phyloP scores from a whole-genome alignment of 176 grass and related monocot species.

The Lolium rigidum region DNA sequence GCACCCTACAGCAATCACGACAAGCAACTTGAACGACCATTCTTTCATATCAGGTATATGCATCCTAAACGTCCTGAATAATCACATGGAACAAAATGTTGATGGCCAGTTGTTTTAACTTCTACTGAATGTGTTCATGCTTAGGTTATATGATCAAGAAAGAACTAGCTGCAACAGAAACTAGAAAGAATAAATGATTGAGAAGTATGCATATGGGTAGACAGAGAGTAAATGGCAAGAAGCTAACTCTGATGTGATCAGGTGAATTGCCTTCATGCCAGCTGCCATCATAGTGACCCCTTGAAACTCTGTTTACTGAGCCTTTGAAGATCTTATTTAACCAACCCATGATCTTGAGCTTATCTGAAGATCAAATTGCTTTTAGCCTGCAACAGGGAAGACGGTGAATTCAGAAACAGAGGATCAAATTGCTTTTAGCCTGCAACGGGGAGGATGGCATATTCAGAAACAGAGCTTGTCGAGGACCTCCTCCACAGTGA shows the following conservation, averaged over 20 bases:
- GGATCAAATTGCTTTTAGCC: too few species aligned
- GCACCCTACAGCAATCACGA: slow-evolving; percentile 41
- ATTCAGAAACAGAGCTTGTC: too few species aligned
- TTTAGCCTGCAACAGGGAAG: too few species aligned
- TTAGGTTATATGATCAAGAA: slow-evolving; percentile 9
- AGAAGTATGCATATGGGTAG: slow-evolving; percentile 12
- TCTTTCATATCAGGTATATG: slow-evolving; percentile 10
- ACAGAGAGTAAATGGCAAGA: slow-evolving; percentile 31
- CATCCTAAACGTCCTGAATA: slow-evolving; percentile 34
- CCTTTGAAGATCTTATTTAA: slow-evolving; percentile 79
- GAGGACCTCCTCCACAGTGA: too few species aligned
- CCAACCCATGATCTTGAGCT: slow-evolving; percentile 64
- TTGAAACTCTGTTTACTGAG: slow-evolving; percentile 77
- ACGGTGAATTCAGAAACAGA: too few species aligned
- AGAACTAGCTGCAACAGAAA: slow-evolving; percentile 9
- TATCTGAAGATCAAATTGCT: slow-evolving; percentile 31
- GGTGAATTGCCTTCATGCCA: slow-evolving; percentile 50
- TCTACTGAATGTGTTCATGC: background rate
- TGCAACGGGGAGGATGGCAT: too few species aligned
- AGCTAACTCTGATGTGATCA: slow-evolving; percentile 43
- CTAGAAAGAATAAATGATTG: slow-evolving; percentile 1
- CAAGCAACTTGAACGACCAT: slow-evolving; percentile 2
- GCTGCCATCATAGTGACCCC: slow-evolving; percentile 69
- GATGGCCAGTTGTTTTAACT: background rate
- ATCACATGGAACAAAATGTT: background rate